Evolutionary conservation across 2,329 filamentous ascomycete species (phyloP).

Genomic region (Aspergillus ustus): DNA sequence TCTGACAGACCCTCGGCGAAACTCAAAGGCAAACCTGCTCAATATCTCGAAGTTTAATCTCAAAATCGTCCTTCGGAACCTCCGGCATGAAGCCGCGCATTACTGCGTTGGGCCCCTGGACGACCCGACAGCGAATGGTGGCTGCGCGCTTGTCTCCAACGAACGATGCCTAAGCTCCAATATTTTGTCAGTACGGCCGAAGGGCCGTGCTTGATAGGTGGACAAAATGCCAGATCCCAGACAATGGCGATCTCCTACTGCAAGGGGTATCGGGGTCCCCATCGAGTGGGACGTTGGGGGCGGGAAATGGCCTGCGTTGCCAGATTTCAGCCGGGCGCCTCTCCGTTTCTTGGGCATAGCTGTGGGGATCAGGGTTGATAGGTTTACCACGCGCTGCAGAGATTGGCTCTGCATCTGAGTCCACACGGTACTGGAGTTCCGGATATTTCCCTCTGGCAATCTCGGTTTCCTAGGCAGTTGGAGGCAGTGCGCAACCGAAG

Average conservation of each 20-base stretch:
- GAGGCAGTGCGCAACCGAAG: not conserved
- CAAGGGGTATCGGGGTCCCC: not conserved
- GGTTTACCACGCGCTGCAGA: not conserved
- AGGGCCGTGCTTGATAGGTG: not conserved
- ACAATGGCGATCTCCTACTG: not conserved
- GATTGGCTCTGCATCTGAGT: not conserved
- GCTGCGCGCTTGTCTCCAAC: not conserved
- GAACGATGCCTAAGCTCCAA: not conserved
- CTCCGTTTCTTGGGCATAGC: not conserved
- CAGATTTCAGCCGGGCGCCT: too few relatives aligned
- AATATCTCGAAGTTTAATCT: not conserved
- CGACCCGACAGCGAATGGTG: not conserved
- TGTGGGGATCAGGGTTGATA: not conserved
- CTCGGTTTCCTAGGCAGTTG: not conserved
- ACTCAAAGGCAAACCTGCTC: not conserved
- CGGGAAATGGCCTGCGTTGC: too few relatives aligned
- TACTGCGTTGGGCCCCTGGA: not conserved
- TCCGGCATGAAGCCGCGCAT: not conserved
- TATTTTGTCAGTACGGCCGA: not conserved
- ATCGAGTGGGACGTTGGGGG: not conserved
- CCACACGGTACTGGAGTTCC: not conserved
- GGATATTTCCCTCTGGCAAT: not conserved
- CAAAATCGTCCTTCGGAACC: not conserved
- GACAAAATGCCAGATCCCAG: not conserved
- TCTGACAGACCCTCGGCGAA: not conserved